phyloP scores from a whole-genome alignment of 1,284 basidiomycete species.

The Sparassis latifolia region DNA sequence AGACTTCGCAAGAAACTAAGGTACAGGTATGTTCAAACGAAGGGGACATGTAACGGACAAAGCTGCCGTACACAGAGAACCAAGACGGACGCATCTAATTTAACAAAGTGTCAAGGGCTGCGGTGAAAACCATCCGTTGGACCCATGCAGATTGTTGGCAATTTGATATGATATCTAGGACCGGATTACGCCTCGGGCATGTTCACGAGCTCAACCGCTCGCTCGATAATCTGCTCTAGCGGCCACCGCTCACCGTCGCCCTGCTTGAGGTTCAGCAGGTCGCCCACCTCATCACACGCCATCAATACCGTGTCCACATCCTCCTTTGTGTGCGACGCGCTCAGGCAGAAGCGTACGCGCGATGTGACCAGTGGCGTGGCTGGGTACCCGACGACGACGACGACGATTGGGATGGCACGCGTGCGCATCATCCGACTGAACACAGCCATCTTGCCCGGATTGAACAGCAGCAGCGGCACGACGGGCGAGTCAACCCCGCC shows the following conservation, averaged over 20 bases:
- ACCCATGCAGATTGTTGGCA: no score
- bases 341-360: conserved; percentile 92
- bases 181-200: conserved; percentile 21
- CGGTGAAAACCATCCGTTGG: no score
- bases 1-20: no score
- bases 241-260: conserved; percentile 73
- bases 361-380: conserved; percentile 89
- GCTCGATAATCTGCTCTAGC: conserved; percentile 71
- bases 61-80: no score
- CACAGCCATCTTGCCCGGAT: conserved; percentile 88
- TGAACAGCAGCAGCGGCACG: conserved; percentile 89
- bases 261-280: conserved; percentile 82
- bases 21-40: no score
- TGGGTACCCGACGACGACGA: conserved; percentile 89
- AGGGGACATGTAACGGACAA: no score
- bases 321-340: conserved; percentile 93
- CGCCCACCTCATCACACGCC: conserved; percentile 92
- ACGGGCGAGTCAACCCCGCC: conserved; percentile 91
- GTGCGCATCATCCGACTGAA: conserved; percentile 89
- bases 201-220: conserved; percentile 75
- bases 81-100: no score
- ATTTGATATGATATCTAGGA: no score
- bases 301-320: conserved; percentile 86
- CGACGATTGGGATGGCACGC: conserved; percentile 74
- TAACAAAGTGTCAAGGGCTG: no score